Percentiles rank a stretch among this genome's conserved stretches.
Conservation (phyloP, 2,329 filamentous ascomycete genomes). For the Dactylellina cionopaga region DNA sequence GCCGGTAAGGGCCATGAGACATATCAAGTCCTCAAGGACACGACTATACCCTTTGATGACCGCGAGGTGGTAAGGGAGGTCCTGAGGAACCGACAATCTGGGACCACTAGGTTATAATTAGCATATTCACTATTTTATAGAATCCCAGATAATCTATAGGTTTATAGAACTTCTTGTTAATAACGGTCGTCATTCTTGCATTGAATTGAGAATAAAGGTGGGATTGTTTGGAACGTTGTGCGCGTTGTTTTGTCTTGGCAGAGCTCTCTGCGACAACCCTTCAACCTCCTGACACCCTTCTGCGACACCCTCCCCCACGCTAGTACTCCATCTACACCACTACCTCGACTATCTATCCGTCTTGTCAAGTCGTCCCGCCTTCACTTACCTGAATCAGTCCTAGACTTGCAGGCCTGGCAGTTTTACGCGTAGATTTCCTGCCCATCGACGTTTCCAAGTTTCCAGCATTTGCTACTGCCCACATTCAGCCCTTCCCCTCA, state of each 20-base stretch:
- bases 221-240: not conserved
- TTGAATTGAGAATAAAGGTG: no score
- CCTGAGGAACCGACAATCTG: not conserved
- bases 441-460: slow-evolving; percentile 4
- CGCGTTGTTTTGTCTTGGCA: slow-evolving; percentile 18
- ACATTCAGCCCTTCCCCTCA: not conserved
- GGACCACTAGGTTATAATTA: no score
- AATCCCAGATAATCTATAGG: no score
- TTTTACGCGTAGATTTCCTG: slow-evolving; percentile 33
- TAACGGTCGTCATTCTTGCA: no score
- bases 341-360: slow-evolving; percentile 24
- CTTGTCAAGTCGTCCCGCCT: slow-evolving; percentile 23
- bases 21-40: slow-evolving; percentile 22
- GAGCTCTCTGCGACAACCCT: not conserved
- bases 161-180: no score
- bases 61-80: slow-evolving; percentile 19
- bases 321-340: not conserved
- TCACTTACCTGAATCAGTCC: slow-evolving; percentile 2
- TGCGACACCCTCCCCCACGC: not conserved
- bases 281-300: not conserved
- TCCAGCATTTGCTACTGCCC: not conserved
- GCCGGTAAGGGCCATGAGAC: slow-evolving; percentile 42
- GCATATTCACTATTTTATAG: no score
- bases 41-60: slow-evolving; percentile 17
- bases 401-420: not conserved